phyloP scores from a whole-genome alignment of 768 basidiomycete species.

The Rhodosporidiobolus odoratus region DNA sequence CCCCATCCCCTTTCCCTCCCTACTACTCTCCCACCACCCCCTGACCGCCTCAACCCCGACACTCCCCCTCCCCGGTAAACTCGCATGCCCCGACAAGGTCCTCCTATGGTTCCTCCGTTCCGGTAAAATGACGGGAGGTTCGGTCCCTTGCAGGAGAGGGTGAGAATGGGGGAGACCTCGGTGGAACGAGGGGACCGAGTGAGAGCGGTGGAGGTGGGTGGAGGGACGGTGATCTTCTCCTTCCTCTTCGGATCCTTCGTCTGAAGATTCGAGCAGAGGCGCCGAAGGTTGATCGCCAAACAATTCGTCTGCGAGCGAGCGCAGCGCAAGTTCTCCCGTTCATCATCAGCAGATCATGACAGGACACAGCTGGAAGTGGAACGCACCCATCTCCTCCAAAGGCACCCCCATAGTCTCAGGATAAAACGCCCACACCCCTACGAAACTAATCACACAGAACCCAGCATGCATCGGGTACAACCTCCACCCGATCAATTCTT shows the following conservation, averaged over 20 bases:
- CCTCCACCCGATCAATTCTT: conserved; percentile 82
- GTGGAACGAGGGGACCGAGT: conserved; percentile 59
- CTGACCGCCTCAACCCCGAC: conserved; percentile 4
- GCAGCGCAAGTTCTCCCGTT: too few relatives aligned
- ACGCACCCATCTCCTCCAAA: conserved; percentile 45
- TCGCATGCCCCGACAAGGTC: conserved; percentile 46
- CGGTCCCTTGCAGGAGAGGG: background rate
- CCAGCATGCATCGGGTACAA: conserved; percentile 92
- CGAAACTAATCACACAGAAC: conserved; percentile 54
- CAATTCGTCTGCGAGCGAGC: conserved; percentile 21
- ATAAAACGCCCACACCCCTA: conserved; percentile 64
- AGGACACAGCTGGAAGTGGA: too few relatives aligned
- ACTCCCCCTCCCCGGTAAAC: conserved; percentile 18
- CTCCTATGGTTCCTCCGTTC: conserved; percentile 65
- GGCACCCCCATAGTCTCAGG: conserved; percentile 47
- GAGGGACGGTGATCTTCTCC: too few relatives aligned
- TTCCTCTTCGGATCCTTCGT: conserved; percentile 45
- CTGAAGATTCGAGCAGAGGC: background rate
- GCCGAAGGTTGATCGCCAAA: conserved; percentile 29
- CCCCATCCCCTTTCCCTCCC: background rate
- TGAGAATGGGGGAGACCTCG: conserved; percentile 25
- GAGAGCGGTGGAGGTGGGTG: conserved; percentile 61
- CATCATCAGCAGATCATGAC: background rate
- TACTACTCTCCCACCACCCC: conserved; percentile 3
- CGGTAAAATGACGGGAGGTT: conserved; percentile 48